Conservation (phyloP, 768 basidiomycete genomes). For the Suillus ampliporus region DNA sequence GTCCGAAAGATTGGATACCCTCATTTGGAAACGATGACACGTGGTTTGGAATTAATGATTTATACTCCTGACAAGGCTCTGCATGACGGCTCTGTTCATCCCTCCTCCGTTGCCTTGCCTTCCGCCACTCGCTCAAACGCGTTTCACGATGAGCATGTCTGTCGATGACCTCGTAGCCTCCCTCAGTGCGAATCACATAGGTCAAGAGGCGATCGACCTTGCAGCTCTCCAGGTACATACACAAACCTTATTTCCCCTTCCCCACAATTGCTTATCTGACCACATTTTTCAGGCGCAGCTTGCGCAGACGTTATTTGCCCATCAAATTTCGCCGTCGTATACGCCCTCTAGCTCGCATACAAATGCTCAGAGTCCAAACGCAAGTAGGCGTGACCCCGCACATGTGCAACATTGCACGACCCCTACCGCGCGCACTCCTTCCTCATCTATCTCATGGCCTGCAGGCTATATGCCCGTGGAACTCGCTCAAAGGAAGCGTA, state of each 20-base stretch:
- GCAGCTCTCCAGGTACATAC: constrained; percentile 49
- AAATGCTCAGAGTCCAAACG: constrained; percentile 25
- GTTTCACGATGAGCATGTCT: constrained; percentile 48
- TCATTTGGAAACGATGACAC: constrained; percentile 3
- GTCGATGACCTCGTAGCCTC: constrained; percentile 59
- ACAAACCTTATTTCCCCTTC: constrained; percentile 19
- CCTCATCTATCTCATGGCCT: constrained; percentile 37
- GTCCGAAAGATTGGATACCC: constrained; percentile 1
- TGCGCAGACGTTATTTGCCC: constrained; percentile 47
- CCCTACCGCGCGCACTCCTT: constrained; percentile 44
- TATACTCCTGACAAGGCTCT: constrained; percentile 13
- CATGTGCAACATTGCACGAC: constrained; percentile 47
- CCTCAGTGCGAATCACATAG: constrained; percentile 52
- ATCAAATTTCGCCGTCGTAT: constrained; percentile 31
- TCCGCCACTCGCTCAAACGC: constrained; percentile 12
- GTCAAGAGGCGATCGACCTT: constrained; percentile 58
- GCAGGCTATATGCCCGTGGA: constrained; percentile 27
- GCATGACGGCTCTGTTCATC: constrained; percentile 8
- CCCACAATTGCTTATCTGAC: constrained; percentile 24
- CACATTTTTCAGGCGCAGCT: constrained; percentile 46
- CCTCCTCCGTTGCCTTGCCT: constrained; percentile 12
- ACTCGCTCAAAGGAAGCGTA: constrained; percentile 34
- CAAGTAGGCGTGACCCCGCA: constrained; percentile 36
- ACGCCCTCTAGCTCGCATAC: constrained; percentile 26
- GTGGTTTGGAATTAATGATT: constrained; percentile 7